These are phyloP conservation scores for Dipteronia sinensis DNA, from an alignment of 345 rosid species.

Conservation along the genomic window DNA sequence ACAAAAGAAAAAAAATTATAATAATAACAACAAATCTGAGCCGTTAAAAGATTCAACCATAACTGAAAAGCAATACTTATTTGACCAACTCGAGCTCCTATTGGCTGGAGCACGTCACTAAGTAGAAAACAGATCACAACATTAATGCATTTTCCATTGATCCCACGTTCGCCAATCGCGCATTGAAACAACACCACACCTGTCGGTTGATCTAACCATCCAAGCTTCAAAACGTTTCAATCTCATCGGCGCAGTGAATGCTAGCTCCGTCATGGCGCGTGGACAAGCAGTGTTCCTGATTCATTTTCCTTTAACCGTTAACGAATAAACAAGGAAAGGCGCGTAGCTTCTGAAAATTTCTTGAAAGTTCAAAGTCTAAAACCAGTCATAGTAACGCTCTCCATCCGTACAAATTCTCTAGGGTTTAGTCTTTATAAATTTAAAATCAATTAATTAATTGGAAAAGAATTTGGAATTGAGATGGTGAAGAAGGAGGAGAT, in stretches of 20 bases:
- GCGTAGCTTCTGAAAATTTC: neutral
- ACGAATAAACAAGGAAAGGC: neutral
- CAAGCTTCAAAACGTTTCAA: neutral
- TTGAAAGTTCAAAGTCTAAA: neutral
- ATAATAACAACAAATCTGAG: too few relatives aligned
- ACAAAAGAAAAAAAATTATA: too few relatives aligned
- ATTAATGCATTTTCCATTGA: neutral
- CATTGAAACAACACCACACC: neutral
- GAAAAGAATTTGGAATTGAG: slow-evolving; percentile 19
- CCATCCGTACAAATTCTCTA: neutral
- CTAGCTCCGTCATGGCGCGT: neutral
- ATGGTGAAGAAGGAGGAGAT: slow-evolving; percentile 32
- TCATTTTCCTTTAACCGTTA: slow-evolving; percentile 13
- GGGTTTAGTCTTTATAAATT: neutral
- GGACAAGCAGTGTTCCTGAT: neutral
- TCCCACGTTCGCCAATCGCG: slow-evolving; percentile 26
- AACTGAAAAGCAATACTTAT: too few relatives aligned
- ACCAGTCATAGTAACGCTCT: too few relatives aligned
- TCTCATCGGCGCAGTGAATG: neutral
- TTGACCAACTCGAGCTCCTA: slow-evolving; percentile 23
- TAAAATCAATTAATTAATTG: neutral
- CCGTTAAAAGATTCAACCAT: too few relatives aligned
- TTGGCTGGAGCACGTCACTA: slow-evolving; percentile 46
- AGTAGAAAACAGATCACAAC: slow-evolving; percentile 7
- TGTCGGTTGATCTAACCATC: neutral